Evolutionary conservation across 2,329 filamentous ascomycete genomes (phyloP).

Genomic region (Cercospora sp.): DNA sequence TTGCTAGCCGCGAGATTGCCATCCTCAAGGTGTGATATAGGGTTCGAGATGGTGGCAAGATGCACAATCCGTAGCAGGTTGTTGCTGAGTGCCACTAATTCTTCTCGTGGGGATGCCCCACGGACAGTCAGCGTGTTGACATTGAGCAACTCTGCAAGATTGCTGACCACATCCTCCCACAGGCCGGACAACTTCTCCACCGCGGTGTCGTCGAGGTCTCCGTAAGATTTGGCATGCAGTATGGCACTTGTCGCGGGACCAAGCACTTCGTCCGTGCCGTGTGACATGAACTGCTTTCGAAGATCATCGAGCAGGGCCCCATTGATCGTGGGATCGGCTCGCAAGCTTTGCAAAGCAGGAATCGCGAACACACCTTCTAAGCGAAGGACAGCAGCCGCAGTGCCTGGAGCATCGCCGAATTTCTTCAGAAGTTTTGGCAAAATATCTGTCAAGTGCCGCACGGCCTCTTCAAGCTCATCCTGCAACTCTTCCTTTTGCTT

Average conservation of each 20-base stretch:
- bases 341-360: constrained; percentile 82
- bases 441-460: constrained; percentile 71
- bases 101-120: constrained; percentile 61
- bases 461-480: constrained; percentile 75
- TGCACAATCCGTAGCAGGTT: constrained; percentile 38
- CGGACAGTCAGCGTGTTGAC: constrained; percentile 71
- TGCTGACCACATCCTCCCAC: constrained; percentile 80
- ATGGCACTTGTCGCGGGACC: constrained; percentile 80
- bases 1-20: constrained; percentile 46
- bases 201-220: constrained; percentile 83
- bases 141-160: constrained; percentile 67
- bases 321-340: constrained; percentile 81
- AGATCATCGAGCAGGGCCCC: constrained; percentile 84
- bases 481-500: constrained; percentile 61
- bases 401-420: constrained; percentile 84
- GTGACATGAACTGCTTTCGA: constrained; percentile 89
- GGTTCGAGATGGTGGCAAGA: constrained; percentile 59
- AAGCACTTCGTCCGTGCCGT: constrained; percentile 82
- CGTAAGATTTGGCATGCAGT: constrained; percentile 79
- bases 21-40: constrained; percentile 70
- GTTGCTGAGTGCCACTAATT: constrained; percentile 37
- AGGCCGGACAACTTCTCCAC: constrained; percentile 76
- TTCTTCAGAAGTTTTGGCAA: constrained; percentile 89
- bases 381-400: constrained; percentile 80
- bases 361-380: constrained; percentile 85